These are phyloP conservation scores for Exophiala sideris DNA, from an alignment of 2,329 filamentous ascomycete genomes.

Conservation along the genomic window DNA sequence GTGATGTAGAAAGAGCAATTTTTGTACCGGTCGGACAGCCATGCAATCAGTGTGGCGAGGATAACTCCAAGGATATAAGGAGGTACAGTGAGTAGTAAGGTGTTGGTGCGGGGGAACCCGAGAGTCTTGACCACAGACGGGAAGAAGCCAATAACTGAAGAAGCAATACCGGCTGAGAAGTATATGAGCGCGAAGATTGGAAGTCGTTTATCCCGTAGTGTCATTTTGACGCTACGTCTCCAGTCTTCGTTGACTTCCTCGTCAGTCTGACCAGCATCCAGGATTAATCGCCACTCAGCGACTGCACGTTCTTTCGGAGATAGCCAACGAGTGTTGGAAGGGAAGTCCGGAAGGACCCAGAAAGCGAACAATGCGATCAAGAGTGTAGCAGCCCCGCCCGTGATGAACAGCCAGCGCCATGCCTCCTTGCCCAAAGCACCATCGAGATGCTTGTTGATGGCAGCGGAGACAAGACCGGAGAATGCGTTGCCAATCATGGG, in stretches of 20 bases:
- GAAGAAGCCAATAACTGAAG: constrained; percentile 64
- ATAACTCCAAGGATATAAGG: constrained; percentile 36
- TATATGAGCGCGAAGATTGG: constrained; percentile 35
- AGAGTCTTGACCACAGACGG: constrained; percentile 68
- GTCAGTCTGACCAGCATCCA: constrained; percentile 15
- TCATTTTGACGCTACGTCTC: constrained; percentile 15
- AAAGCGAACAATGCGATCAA: constrained; percentile 55
- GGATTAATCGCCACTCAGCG: constrained; percentile 40
- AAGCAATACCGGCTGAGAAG: constrained; percentile 41
- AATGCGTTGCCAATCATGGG: constrained; percentile 56
- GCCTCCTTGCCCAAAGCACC: constrained; percentile 4
- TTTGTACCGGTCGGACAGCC: constrained; percentile 62
- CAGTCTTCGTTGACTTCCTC: constrained; percentile 33
- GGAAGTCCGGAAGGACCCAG: constrained; percentile 66
- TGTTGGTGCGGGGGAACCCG: constrained; percentile 55
- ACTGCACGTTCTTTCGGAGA: constrained; percentile 55
- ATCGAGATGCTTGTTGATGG: constrained; percentile 4
- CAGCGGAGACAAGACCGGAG: constrained; percentile 7
- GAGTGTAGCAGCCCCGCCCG: constrained; percentile 62
- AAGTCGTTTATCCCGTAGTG: constrained; percentile 33
- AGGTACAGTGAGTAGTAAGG: constrained; percentile 62
- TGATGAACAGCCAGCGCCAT: constrained; percentile 45
- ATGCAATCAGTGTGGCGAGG: constrained; percentile 62
- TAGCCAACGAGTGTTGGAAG: constrained; percentile 58
- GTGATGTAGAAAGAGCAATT: constrained; percentile 68